These are phyloP conservation scores for Sclerotinia trifoliorum DNA, from an alignment of 2,329 filamentous ascomycete genomes.

Conservation along the genomic window DNA sequence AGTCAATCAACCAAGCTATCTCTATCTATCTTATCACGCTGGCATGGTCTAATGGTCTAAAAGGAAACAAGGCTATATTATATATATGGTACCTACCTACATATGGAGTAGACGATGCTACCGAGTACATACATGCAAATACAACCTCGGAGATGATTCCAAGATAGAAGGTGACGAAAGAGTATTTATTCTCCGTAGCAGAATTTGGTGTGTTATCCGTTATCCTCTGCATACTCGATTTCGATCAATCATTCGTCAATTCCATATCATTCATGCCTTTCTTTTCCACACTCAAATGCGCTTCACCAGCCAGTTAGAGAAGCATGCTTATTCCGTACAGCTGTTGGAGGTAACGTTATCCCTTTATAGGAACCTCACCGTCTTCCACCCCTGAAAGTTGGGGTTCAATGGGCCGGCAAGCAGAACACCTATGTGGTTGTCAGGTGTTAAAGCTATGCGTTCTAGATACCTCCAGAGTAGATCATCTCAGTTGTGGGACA, in stretches of 20 bases:
- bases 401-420: slow-evolving; percentile 1
- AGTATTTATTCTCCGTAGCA: neutral
- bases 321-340: neutral
- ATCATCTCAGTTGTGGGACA: slow-evolving; percentile 8
- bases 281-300: neutral
- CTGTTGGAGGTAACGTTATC: slow-evolving; percentile 9
- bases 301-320: neutral
- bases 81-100: neutral
- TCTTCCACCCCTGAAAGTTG: slow-evolving; percentile 12
- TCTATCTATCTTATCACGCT: neutral
- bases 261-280: neutral
- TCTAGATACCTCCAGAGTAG: neutral
- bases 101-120: neutral
- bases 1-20: too few species aligned
- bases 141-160: neutral
- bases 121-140: neutral
- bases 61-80: slow-evolving; percentile 2
- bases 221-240: slow-evolving; percentile 10
- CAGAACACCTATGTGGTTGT: neutral
- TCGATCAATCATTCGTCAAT: slow-evolving; percentile 13
- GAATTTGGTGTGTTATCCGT: slow-evolving; percentile 12
- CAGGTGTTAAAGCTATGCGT: neutral
- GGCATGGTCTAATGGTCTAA: neutral
- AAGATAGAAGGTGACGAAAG: slow-evolving; percentile 9
- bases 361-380: slow-evolving; percentile 3